phyloP scores from a whole-genome alignment of 768 basidiomycete genomes.

The Mrakia hoshinonis region DNA sequence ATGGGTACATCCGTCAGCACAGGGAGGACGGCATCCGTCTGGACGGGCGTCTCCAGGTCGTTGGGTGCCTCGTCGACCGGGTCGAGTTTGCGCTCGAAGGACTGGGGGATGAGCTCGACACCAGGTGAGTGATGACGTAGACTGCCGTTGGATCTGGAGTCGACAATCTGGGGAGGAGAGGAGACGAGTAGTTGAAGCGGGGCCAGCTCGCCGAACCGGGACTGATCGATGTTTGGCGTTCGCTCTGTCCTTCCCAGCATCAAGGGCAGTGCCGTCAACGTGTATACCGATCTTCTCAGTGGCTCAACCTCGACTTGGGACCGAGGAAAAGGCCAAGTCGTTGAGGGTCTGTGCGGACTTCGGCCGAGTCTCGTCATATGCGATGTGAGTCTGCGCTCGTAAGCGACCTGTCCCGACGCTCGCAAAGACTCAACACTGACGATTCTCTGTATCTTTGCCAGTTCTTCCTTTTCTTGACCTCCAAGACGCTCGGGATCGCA shows the following conservation, averaged over 20 bases:
- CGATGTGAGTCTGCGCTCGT: conserved; percentile 2
- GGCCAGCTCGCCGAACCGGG: too few species aligned
- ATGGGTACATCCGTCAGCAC: background rate
- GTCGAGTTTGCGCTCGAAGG: background rate
- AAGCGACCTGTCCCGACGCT: background rate
- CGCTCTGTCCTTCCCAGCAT: background rate
- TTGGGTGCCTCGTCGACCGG: background rate
- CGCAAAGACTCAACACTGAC: background rate
- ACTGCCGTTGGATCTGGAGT: background rate
- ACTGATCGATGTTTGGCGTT: background rate
- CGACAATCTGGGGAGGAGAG: background rate
- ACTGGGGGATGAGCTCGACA: background rate
- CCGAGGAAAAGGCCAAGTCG: background rate
- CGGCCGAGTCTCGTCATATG: background rate
- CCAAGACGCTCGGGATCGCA: background rate
- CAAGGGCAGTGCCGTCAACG: background rate
- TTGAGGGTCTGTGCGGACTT: background rate
- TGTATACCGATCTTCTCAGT: background rate
- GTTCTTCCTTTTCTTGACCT: background rate
- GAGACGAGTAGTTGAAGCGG: background rate
- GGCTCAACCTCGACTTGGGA: background rate
- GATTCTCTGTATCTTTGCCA: background rate
- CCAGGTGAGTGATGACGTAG: background rate
- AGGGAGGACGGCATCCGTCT: too few species aligned
- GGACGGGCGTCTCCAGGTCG: background rate